These are phyloP conservation scores for Sarocladium kiliense DNA, from an alignment of 2,329 filamentous ascomycete species.

Conservation along the genomic window DNA sequence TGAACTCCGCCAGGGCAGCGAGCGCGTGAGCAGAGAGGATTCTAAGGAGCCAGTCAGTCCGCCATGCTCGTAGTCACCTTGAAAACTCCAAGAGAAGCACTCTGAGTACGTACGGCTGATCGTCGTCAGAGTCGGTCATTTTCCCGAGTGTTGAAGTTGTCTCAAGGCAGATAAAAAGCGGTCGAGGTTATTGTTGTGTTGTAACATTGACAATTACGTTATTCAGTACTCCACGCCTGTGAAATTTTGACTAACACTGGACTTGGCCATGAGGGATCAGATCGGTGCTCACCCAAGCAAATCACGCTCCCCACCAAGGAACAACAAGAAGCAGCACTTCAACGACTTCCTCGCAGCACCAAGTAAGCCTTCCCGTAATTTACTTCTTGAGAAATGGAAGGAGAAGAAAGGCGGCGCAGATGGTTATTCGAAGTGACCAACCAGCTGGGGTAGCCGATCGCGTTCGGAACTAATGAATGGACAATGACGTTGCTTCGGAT, in stretches of 20 bases:
- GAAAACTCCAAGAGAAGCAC: background rate
- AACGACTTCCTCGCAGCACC: no score
- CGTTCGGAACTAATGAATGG: no score
- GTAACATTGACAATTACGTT: background rate
- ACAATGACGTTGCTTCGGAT: no score
- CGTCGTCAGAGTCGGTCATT: conserved; percentile 5
- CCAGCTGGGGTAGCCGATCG: no score
- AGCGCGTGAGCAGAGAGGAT: conserved; percentile 62
- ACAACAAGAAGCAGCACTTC: no score
- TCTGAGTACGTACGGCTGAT: background rate
- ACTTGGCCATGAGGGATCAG: no score
- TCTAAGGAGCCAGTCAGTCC: conserved; percentile 14
- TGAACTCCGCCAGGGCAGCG: conserved; percentile 67
- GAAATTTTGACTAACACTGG: background rate
- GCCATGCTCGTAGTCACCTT: background rate
- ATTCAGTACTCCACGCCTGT: background rate
- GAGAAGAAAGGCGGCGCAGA: no score
- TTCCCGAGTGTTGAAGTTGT: background rate
- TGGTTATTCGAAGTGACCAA: no score
- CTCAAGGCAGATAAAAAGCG: background rate
- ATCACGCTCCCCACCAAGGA: no score
- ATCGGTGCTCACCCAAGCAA: no score
- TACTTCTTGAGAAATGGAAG: no score
- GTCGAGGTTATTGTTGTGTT: background rate
- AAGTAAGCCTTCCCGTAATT: no score